Base-by-base conservation (phyloP, 2,329 filamentous ascomycete genomes). In the Colletotrichum brevisporum region DNA sequence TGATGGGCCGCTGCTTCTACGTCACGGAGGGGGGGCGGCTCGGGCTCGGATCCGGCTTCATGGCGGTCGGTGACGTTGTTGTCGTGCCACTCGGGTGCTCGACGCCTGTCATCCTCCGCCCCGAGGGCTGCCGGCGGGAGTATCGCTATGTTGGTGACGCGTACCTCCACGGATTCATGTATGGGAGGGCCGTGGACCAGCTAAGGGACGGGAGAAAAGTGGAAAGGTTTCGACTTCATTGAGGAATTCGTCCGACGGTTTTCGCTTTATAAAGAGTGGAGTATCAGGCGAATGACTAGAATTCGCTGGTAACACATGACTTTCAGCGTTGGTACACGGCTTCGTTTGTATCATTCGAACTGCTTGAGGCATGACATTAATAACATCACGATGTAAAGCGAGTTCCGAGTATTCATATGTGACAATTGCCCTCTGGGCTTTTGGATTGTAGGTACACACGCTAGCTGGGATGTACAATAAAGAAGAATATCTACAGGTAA, bases 151-250 rank as follows among this genome's bases (percentile, higher is more conserved):
- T 81, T 2, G 79, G 80, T 0, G 79, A 81, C 55, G 71, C 74
- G 1, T 81, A 80, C 57, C 54, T 81, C 4, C 71, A 80, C 65
- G 74, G 75, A 0, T 80, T 78, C 31, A 81, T 81, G 79, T 41
- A 76, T 27, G 78, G 79, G 0, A 65, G 72, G 59, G 78, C 79
- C 5, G 53, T 80, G 10, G 69, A 75, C 9, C 71, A 74, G 50
- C 69, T 63, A 66, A 71, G 56, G 18, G 65, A 84, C 68, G 81
- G 84, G 63, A 80, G 83, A 70, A 75, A 76, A 57, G 83, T 83
- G 65, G 85, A 55, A 13, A 69, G 62, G 36, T 71, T 66, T 41
- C 10, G 67, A n/a, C 54, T 71, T 16, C 56, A 65, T 21, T 71
- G 55, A 69, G 16, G 45, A 1, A 6, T 47, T n/a, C 45, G 6